Conservation (phyloP, 495 filamentous ascomycete species). For the Jackrogersella multiformis region DNA sequence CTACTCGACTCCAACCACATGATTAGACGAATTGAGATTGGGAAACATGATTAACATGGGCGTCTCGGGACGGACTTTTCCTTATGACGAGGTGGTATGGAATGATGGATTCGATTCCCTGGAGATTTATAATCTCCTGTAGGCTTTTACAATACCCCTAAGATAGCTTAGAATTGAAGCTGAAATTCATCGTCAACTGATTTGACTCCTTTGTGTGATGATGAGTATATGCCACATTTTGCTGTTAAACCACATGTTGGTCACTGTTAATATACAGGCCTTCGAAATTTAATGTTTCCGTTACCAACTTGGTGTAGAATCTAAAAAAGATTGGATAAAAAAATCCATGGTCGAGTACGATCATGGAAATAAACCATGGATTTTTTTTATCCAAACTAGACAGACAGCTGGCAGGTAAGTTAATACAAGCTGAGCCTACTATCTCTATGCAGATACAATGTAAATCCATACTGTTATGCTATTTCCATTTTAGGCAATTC, state of each 20-base stretch:
- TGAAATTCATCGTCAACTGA: conserved; percentile 38
- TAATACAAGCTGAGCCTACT: no score
- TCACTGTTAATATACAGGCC: no score
- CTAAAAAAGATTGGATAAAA: no score
- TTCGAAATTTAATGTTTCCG: no score
- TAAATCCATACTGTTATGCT: conserved; percentile 1
- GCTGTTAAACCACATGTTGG: no score
- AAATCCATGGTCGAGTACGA: no score
- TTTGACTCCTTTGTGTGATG: not conserved
- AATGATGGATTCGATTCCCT: conserved; percentile 32
- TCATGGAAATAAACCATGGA: no score
- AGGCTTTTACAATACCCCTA: conserved; percentile 48
- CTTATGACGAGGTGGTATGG: conserved; percentile 37
- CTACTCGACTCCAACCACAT: conserved; percentile 6
- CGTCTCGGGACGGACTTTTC: conserved; percentile 35
- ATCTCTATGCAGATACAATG: no score
- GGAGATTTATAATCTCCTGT: conserved; percentile 18
- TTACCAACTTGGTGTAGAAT: no score
- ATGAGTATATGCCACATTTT: no score
- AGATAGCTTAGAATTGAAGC: conserved; percentile 47
- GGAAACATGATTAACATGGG: conserved; percentile 18
- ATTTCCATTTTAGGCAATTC: conserved; percentile 22
- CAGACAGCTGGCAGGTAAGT: no score
- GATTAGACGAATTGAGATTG: conserved; percentile 41
- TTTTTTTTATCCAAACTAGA: no score